Base-by-base conservation (phyloP, 2,329 filamentous ascomycete species). In the Trichoderma cornu-damae region DNA sequence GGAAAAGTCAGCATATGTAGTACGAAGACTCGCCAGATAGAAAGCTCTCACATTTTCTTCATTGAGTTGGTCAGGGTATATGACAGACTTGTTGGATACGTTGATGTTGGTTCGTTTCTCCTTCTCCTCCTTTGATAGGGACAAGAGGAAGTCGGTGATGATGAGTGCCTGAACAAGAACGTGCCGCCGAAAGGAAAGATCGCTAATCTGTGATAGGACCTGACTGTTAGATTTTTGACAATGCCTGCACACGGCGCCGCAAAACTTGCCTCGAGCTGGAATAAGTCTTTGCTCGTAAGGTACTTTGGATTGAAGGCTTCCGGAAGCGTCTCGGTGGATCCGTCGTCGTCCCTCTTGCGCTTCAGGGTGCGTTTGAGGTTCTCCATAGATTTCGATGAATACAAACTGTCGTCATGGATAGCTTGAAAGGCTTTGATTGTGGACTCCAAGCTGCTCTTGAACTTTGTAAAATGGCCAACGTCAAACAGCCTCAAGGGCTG, bases 131-230 rank as follows among this genome's bases (percentile, higher is more conserved):
- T 88, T 79, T 4, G 91, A 92, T 53, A 97, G 79, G 2, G 92
- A 96, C n/a, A 97, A 79, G 32, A 99, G 80, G 65, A 99, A 99
- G 67, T 99, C 93, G 67, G 97, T 83, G 59, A 96, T 80, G 63
- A 99, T 97, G 55, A 97, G 82, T 12, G 91, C 89, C 72, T 99
- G 94, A 2, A 99, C 93, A 35, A 99, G 81, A 53, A 99, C 90
- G 70, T 99, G 91, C 58, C 95, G 83, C 64, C 95, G 84, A 70
- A 99, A 97, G 6, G 93, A 93, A 38, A 96, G 80, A 72, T 99
- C 94, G 70, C 90, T 92, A 61, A 97, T 87, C 88, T 91, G 63
- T 34, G 11, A 18, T 32, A 24, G 11, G 20, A n/a, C 5, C 26
- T 26, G 3, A 14, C 8, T 34, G 51, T 59, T 32, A 47, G 40